These are phyloP conservation scores for Termitomyces sp. DNA, from an alignment of 768 basidiomycete genomes.

Conservation along the genomic window DNA sequence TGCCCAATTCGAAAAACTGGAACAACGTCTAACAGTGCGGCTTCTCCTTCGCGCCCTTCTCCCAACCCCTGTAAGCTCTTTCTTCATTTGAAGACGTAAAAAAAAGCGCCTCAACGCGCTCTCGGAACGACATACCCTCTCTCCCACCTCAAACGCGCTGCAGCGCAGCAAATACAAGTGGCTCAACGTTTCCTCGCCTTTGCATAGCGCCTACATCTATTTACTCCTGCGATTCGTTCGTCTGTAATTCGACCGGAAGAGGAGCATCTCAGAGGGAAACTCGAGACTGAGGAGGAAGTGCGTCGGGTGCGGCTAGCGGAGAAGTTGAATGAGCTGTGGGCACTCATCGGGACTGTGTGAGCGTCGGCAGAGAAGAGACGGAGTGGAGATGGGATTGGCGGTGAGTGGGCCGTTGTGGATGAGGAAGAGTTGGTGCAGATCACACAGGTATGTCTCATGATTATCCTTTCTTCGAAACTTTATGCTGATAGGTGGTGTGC, in stretches of 20 bases:
- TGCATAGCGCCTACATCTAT: constrained; percentile 73
- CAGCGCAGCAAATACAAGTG: constrained; percentile 64
- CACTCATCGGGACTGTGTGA: constrained; percentile 70
- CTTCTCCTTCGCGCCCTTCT: too few species aligned
- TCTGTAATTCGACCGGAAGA: constrained; percentile 79
- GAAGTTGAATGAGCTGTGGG: constrained; percentile 85
- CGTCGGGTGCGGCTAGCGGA: constrained; percentile 61
- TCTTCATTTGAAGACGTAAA: constrained; percentile 53
- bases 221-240: constrained; percentile 74
- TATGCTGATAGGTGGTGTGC: background rate
- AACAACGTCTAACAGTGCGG: constrained; percentile 59
- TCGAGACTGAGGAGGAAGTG: constrained; percentile 78
- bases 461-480: background rate
- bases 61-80: too few species aligned
- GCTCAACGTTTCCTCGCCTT: constrained; percentile 67
- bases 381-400: constrained; percentile 36
- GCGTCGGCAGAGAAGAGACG: constrained; percentile 56
- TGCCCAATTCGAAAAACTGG: constrained; percentile 61
- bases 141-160: constrained; percentile 65
- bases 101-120: constrained; percentile 59
- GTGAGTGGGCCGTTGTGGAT: constrained; percentile 84
- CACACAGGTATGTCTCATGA: too few species aligned
- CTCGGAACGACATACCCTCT: constrained; percentile 59
- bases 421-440: constrained; percentile 80
- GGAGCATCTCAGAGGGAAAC: constrained; percentile 64